Percentiles rank a stretch among this genome's conserved stretches.
phyloP scores from a whole-genome alignment of 371 early-diverging fungal genomes.

The Mortierella sp. region DNA sequence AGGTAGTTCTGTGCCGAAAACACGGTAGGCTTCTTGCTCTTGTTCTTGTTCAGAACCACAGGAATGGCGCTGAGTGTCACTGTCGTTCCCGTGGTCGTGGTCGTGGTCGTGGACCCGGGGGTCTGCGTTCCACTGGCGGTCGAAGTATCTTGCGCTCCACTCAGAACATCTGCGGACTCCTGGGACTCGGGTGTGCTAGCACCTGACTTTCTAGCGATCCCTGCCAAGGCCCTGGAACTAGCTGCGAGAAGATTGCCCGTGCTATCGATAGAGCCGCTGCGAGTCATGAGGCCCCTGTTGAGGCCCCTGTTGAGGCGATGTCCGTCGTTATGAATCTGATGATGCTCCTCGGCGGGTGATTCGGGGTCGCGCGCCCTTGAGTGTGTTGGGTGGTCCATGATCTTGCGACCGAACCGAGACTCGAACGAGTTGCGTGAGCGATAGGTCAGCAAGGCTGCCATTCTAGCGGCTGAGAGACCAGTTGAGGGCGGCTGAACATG shows the following conservation, averaged over 20 bases:
- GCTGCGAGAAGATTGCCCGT: conserved; percentile 19
- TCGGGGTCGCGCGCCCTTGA: conserved; percentile 7
- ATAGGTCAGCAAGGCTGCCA: conserved; percentile 95
- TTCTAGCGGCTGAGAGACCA: conserved; percentile 94
- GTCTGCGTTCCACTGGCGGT: conserved; percentile 5
- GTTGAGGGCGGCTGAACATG: conserved; percentile 66
- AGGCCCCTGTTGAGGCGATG: conserved; percentile 28
- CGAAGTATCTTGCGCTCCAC: too few relatives aligned
- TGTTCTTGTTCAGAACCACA: conserved; percentile 44
- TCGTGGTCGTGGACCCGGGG: conserved; percentile 13
- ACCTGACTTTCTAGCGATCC: conserved; percentile 5
- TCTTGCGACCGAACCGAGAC: conserved; percentile 91
- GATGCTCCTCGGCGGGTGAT: conserved; percentile 54
- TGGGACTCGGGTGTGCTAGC: too few relatives aligned
- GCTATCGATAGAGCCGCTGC: background rate
- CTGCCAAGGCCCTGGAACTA: conserved; percentile 26
- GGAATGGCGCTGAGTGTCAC: conserved; percentile 7
- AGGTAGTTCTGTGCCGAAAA: conserved; percentile 95
- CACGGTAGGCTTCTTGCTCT: conserved; percentile 59
- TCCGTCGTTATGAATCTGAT: conserved; percentile 68
- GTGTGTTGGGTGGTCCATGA: conserved; percentile 44
- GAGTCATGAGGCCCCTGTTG: background rate
- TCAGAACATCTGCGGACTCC: background rate
- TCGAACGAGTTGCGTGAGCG: conserved; percentile 92
- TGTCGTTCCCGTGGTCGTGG: conserved; percentile 1